Conservation (phyloP, 495 filamentous ascomycete species). For the Terfezia boudieri region DNA sequence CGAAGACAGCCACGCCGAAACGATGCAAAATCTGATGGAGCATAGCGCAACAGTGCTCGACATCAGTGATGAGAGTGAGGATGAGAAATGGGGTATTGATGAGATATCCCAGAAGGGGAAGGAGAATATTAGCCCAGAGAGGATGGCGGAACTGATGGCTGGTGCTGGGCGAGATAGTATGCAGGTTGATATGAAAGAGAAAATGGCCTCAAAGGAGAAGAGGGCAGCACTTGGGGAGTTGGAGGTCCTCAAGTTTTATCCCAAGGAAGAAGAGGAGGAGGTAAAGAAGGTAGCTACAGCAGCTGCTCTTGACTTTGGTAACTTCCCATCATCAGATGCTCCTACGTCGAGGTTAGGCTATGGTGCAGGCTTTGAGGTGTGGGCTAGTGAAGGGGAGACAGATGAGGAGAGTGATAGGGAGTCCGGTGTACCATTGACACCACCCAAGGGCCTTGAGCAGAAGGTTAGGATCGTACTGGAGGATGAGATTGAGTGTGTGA, state of each 20-base stretch:
- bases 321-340: no score
- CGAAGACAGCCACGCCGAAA: slow-evolving; percentile 73
- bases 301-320: no score
- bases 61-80: slow-evolving; percentile 49
- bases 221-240: neutral
- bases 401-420: no score
- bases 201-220: neutral
- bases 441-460: no score
- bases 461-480: no score
- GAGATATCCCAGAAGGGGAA: slow-evolving; percentile 48
- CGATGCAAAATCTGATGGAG: slow-evolving; percentile 74
- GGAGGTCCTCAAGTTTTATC: neutral
- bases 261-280: neutral
- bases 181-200: neutral
- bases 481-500: no score
- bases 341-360: no score
- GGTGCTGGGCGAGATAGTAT: neutral
- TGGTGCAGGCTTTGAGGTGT: no score
- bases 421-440: no score
- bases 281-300: no score
- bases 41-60: slow-evolving; percentile 72
- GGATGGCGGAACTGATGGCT: slow-evolving; percentile 18
- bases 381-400: no score
- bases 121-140: slow-evolving; percentile 70
- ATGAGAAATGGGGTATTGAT: slow-evolving; percentile 28